Evolutionary conservation across 2,329 filamentous ascomycete species (phyloP).

Genomic region (Trichophyton verrucosum): DNA sequence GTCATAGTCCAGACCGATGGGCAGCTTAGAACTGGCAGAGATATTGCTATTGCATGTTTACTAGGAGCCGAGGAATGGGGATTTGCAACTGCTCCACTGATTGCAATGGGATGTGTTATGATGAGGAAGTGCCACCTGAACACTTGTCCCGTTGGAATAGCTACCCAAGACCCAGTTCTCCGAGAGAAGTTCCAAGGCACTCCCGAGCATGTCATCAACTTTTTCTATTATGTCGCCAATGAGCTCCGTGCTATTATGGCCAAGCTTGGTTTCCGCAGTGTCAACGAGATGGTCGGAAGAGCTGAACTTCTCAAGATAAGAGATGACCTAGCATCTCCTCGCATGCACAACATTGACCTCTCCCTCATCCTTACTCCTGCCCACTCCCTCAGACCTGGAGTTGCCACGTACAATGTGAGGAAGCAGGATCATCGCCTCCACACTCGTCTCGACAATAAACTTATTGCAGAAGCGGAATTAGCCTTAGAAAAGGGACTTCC

Average conservation of each 20-base stretch:
- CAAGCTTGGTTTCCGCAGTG: slow-evolving; percentile 80
- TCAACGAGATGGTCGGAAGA: slow-evolving; percentile 96
- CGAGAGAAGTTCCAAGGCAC: slow-evolving; percentile 88
- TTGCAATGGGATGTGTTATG: slow-evolving; percentile 94
- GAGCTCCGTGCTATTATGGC: slow-evolving; percentile 96
- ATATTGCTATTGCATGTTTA: slow-evolving; percentile 87
- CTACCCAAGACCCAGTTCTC: slow-evolving; percentile 87
- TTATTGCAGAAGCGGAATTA: slow-evolving; percentile 88
- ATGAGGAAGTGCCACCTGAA: slow-evolving; percentile 71
- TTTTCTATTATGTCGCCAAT: slow-evolving; percentile 96
- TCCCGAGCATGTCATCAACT: slow-evolving; percentile 95
- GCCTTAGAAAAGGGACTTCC: slow-evolving; percentile 90
- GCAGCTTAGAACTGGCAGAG: slow-evolving; percentile 80
- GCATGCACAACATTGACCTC: slow-evolving; percentile 86
- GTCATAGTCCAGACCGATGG: slow-evolving; percentile 95
- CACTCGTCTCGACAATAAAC: slow-evolving; percentile 87
- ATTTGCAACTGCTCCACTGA: slow-evolving; percentile 86
- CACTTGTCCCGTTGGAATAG: slow-evolving; percentile 84
- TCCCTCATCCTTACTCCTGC: slow-evolving; percentile 88
- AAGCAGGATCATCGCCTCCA: slow-evolving; percentile 95
- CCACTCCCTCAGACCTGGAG: slow-evolving; percentile 87
- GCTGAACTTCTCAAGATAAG: slow-evolving; percentile 76
- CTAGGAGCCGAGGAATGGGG: slow-evolving; percentile 98
- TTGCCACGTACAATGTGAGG: slow-evolving; percentile 93
- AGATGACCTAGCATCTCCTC: slow-evolving; percentile 74